These are phyloP conservation scores for Dactylellina sp. DNA, from an alignment of 2,329 filamentous ascomycete genomes.

Conservation along the genomic window DNA sequence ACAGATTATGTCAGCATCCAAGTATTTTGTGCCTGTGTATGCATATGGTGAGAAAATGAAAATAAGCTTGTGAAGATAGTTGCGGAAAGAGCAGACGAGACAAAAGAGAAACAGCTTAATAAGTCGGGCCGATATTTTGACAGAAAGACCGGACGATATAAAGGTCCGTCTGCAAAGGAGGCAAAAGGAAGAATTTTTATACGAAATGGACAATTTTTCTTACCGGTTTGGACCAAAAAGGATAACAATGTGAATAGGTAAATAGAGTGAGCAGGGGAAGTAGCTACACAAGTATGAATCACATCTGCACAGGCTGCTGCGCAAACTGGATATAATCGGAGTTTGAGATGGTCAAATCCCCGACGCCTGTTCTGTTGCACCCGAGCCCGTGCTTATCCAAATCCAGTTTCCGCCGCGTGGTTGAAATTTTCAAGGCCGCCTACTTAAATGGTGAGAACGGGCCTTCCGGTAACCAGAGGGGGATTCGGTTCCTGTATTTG, in stretches of 20 bases:
- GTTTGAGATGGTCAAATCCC: conserved; percentile 54
- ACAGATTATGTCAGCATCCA: conserved; percentile 56
- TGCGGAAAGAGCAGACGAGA: conserved; percentile 8
- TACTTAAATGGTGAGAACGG: conserved; percentile 40
- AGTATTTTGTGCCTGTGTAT: conserved; percentile 29
- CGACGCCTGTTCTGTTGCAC: conserved; percentile 48
- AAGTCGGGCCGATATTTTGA: conserved; percentile 37
- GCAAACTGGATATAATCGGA: conserved; percentile 54
- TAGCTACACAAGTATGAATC: conserved; percentile 42
- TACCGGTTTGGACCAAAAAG: conserved; percentile 14
- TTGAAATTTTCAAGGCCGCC: conserved; percentile 24
- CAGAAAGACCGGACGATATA: conserved; percentile 33
- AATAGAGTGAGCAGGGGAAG: conserved; percentile 14
- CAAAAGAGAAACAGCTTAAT: conserved; percentile 36
- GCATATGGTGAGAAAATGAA: no score
- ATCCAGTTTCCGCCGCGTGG: conserved; percentile 15
- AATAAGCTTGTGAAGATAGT: conserved; percentile 20
- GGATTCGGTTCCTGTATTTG: conserved; percentile 53
- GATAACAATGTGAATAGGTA: no score
- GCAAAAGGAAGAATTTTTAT: conserved; percentile 39
- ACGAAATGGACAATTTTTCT: conserved; percentile 25
- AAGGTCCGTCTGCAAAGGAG: conserved; percentile 34
- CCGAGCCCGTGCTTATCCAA: conserved; percentile 41
- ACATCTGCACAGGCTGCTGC: conserved; percentile 45
- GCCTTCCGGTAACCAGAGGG: conserved; percentile 11